Evolutionary conservation across 192 early-diverging fungal genomes (phyloP).

Genomic region (Backusella westeae): DNA sequence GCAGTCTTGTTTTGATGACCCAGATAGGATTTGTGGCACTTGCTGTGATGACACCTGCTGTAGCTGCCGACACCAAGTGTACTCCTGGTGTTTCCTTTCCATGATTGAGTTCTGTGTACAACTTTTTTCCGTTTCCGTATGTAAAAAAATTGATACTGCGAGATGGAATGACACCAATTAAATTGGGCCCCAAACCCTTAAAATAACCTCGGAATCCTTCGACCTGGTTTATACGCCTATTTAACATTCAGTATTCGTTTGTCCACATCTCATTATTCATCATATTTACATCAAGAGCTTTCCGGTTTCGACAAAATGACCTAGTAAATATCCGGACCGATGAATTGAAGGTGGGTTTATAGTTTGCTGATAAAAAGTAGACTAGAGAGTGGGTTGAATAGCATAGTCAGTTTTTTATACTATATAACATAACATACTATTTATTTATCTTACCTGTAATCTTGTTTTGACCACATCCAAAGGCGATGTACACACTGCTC

Average conservation of each 20-base stretch:
- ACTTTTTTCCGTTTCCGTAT: conserved; percentile 87
- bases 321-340: conserved; percentile 32
- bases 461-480: conserved; percentile 95
- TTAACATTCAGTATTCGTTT: not conserved
- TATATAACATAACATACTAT: not conserved
- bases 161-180: conserved; percentile 94
- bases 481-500: conserved; percentile 86
- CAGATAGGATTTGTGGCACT: conserved; percentile 91
- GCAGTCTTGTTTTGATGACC: conserved; percentile 95
- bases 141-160: conserved; percentile 92
- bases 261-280: not conserved
- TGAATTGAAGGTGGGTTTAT: not conserved
- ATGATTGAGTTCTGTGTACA: conserved; percentile 70
- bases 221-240: conserved; percentile 57
- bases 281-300: conserved; percentile 42
- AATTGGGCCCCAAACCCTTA: conserved; percentile 91
- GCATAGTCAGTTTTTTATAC: not conserved
- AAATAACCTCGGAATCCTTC: conserved; percentile 88
- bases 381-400: conserved; percentile 14
- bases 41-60: conserved; percentile 61
- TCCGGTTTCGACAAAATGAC: conserved; percentile 51
- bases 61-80: conserved; percentile 65
- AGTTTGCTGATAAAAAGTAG: conserved; percentile 37
- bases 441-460: conserved; percentile 64
- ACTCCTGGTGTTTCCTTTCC: conserved; percentile 78